phyloP scores from a whole-genome alignment of 768 basidiomycete species.

The Boletus rubropictus region DNA sequence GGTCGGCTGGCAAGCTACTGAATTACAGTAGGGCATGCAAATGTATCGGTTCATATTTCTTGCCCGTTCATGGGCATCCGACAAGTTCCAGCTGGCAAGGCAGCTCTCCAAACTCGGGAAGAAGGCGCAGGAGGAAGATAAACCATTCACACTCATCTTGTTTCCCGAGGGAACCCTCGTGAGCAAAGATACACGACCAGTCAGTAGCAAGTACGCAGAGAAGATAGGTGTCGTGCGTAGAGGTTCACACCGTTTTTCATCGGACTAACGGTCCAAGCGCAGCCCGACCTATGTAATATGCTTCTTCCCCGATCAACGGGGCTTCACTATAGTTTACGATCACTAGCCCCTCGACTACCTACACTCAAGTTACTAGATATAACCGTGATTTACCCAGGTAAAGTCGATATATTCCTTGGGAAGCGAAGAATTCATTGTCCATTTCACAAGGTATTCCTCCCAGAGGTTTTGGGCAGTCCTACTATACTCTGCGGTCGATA shows the following conservation, averaged over 20 bases:
- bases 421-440: neutral
- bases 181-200: conserved; percentile 76
- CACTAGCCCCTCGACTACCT: conserved; percentile 72
- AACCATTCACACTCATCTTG: conserved; percentile 74
- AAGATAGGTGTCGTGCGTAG: conserved; percentile 79
- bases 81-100: conserved; percentile 59
- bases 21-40: conserved; percentile 70
- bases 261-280: conserved; percentile 5
- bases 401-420: neutral
- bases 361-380: conserved; percentile 81
- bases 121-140: conserved; percentile 60
- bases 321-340: conserved; percentile 75
- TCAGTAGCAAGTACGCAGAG: conserved; percentile 82
- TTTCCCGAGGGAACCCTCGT: conserved; percentile 97
- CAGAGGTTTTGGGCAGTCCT: conserved; percentile 77
- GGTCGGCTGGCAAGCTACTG: conserved; percentile 2
- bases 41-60: conserved; percentile 93
- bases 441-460: conserved; percentile 59
- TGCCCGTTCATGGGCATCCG: conserved; percentile 85
- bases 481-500: conserved; percentile 86
- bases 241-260: conserved; percentile 3
- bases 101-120: conserved; percentile 65
- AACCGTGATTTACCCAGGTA: conserved; percentile 88
- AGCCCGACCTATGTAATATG: conserved; percentile 78
- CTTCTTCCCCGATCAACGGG: conserved; percentile 93